Evolutionary conservation across 345 rosid genomes (phyloP).

Genomic region (Microcos paniculata): DNA sequence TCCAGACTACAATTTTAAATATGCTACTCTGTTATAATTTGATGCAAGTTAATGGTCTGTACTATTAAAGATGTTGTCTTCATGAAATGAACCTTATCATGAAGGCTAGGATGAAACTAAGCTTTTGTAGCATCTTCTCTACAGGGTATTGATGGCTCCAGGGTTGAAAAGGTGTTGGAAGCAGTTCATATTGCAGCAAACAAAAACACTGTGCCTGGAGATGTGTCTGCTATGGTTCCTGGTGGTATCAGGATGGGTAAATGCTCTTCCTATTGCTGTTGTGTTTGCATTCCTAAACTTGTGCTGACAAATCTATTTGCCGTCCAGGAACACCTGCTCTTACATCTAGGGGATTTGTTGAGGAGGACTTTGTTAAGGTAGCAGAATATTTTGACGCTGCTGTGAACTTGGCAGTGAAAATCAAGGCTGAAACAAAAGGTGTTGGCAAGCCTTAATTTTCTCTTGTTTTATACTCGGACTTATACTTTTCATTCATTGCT

Average conservation of each 20-base stretch:
- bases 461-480: not conserved
- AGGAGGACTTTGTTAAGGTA: slow-evolving; percentile 87
- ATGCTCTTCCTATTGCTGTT: slow-evolving; percentile 5
- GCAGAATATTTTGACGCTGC: slow-evolving; percentile 82
- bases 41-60: not conserved
- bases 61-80: not conserved
- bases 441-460: slow-evolving; percentile 6
- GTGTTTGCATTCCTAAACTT: not conserved
- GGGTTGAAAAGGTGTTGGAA: slow-evolving; percentile 98
- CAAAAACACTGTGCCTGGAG: slow-evolving; percentile 99
- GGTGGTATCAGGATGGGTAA: slow-evolving; percentile 99
- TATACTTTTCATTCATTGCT: not conserved
- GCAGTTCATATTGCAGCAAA: slow-evolving; percentile 97
- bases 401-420: slow-evolving; percentile 59
- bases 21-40: not conserved
- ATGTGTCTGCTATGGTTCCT: slow-evolving; percentile 99
- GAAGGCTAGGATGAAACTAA: not conserved
- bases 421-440: slow-evolving; percentile 91
- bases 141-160: slow-evolving; percentile 93
- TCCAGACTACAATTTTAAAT: not conserved
- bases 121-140: slow-evolving; percentile 4
- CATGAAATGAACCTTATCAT: not conserved
- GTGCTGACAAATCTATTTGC: slow-evolving; percentile 19
- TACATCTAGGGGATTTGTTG: slow-evolving; percentile 83
- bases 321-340: slow-evolving; percentile 90